These are phyloP conservation scores for Spathaspora boniae DNA, from an alignment of 805 yeast species.

Conservation along the genomic window DNA sequence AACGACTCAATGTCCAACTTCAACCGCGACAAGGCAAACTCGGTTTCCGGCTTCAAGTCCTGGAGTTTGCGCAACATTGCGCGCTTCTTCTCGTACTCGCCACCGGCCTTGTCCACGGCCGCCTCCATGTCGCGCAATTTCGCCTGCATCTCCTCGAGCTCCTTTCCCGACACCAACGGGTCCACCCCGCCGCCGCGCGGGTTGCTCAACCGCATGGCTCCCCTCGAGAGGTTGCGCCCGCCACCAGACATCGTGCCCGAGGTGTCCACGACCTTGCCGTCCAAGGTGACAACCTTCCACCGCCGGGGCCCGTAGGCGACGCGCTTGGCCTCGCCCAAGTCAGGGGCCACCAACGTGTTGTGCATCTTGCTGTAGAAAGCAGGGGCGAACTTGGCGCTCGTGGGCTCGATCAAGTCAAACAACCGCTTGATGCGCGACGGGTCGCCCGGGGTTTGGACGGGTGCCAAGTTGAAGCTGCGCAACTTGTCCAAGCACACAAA, in stretches of 20 bases:
- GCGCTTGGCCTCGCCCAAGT: slow-evolving; percentile 73
- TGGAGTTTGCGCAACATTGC: slow-evolving; percentile 53
- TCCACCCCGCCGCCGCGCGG: slow-evolving; percentile 22
- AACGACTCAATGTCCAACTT: slow-evolving; percentile 64
- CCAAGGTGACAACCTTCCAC: slow-evolving; percentile 86
- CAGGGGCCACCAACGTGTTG: slow-evolving; percentile 83
- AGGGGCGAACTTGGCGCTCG: slow-evolving; percentile 65
- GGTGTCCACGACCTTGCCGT: slow-evolving; percentile 86
- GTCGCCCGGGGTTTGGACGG: slow-evolving; percentile 64
- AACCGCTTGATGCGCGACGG: slow-evolving; percentile 68
- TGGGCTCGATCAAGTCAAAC: slow-evolving; percentile 75
- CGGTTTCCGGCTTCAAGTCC: slow-evolving; percentile 69
- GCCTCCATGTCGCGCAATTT: slow-evolving; percentile 54
- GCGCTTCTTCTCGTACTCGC: slow-evolving; percentile 57
- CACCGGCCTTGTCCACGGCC: slow-evolving; percentile 46
- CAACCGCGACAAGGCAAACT: slow-evolving; percentile 54
- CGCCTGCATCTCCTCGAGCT: slow-evolving; percentile 49
- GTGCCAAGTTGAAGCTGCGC: slow-evolving; percentile 54
- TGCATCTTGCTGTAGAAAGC: slow-evolving; percentile 87
- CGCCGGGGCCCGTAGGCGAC: slow-evolving; percentile 84
- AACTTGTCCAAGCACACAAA: slow-evolving; percentile 79
- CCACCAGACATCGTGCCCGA: slow-evolving; percentile 98
- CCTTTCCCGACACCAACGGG: slow-evolving; percentile 49
- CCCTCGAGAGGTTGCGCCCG: slow-evolving; percentile 66
- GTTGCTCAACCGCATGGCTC: slow-evolving; percentile 63